Evolutionary conservation across 2,329 filamentous ascomycete genomes (phyloP), one percentile per base, ranked within the genome.

Genomic region (Curvularia eragrostidis): DNA sequence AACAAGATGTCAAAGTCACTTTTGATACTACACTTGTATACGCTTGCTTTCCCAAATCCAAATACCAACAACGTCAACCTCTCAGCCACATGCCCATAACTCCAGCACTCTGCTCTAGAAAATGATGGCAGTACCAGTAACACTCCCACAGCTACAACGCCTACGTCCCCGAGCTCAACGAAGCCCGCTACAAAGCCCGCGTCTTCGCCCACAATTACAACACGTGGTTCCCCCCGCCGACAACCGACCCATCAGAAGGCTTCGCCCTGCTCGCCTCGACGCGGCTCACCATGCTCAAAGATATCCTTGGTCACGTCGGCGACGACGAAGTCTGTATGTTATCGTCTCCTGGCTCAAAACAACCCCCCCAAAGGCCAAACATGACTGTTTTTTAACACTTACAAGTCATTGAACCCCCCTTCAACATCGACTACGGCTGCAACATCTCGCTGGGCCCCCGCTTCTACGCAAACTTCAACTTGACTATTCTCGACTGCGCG

Each of bases 381-480:
- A n/a, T n/a, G n/a, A n/a, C n/a, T n/a, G n/a, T n/a, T n/a, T n/a
- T n/a, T n/a, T n/a, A n/a, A n/a, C n/a, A n/a, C n/a, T n/a, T n/a
- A n/a, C n/a, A n/a, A 46, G 44, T 83, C 61, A 82, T 89, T 34
- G 87, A 90, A 64, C 83, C 87, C 0, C 86, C 87, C 0, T 78
- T 90, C 54, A 80, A 79, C 38, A 80, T 89, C 32, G 87, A 90
- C 69, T 89, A 90, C 57, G 88, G 87, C 1, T 85, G 84, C 70
- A 90, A 90, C 65, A 83, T 89, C 61, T 80, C 77, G 5, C 78
- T 89, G 0, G 87, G 87, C 7, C 78, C 84, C 41, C 78, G 82
- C n/a, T 88, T 88, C 68, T 91, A 89, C 65, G 80, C 85, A 43
- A 87, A 87, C 64, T 86, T 86, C 71, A 84, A 84, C 47, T 59